Evolutionary conservation across 2,329 filamentous ascomycete genomes (phyloP).

Genomic region (Tetracladium maxilliforme): DNA sequence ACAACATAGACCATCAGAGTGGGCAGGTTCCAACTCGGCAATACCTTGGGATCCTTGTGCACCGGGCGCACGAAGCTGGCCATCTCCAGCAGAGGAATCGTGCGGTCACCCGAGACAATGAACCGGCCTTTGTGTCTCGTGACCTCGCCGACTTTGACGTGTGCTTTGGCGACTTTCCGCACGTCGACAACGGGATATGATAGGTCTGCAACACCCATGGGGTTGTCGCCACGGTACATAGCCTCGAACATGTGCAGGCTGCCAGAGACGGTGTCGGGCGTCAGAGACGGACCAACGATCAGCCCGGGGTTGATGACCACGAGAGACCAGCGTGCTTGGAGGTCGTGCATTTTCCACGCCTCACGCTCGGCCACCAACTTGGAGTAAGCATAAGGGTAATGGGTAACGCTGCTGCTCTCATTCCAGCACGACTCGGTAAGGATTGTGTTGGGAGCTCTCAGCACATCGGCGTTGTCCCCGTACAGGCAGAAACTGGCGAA

Average conservation of each 20-base stretch:
- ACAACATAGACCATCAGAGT: slow-evolving; percentile 6
- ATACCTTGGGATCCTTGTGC: slow-evolving; percentile 3
- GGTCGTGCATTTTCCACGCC: slow-evolving; percentile 10
- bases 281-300: slow-evolving; percentile 10
- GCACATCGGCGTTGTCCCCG: slow-evolving; percentile 11
- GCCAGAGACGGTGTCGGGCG: slow-evolving; percentile 10
- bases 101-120: too few relatives aligned
- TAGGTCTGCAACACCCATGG: slow-evolving; percentile 12
- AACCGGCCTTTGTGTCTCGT: too few relatives aligned
- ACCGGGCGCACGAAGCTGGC: slow-evolving; percentile 7
- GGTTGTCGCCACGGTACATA: slow-evolving; percentile 10
- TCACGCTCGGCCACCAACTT: slow-evolving; percentile 13
- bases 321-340: slow-evolving; percentile 12
- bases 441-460: slow-evolving; percentile 6
- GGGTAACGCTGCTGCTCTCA: slow-evolving; percentile 9
- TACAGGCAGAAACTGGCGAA: too few relatives aligned
- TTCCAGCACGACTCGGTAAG: slow-evolving; percentile 11
- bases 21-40: slow-evolving; percentile 7
- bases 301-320: slow-evolving; percentile 12
- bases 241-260: slow-evolving; percentile 12
- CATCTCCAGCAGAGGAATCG: too few relatives aligned
- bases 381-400: slow-evolving; percentile 13
- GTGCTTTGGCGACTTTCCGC: too few relatives aligned
- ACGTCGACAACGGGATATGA: too few relatives aligned
- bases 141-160: too few relatives aligned